Conservation (phyloP, 371 early-diverging fungal species). For the Batrachochytrium dendrobatidis region DNA sequence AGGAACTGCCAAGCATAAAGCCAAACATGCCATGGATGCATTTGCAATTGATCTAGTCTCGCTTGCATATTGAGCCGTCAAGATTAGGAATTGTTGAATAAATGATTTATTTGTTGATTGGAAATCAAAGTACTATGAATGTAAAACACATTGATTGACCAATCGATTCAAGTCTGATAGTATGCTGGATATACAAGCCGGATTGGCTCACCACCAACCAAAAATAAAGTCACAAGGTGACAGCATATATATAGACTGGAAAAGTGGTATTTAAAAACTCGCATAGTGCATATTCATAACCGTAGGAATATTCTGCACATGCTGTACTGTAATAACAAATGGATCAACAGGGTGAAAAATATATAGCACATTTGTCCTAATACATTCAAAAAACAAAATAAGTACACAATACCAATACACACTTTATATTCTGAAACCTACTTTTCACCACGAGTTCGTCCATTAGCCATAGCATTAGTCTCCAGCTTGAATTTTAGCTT, state of each 20-base stretch:
- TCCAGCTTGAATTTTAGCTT: slow-evolving; percentile 47
- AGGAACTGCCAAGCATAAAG: background rate
- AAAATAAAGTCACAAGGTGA: too few species aligned
- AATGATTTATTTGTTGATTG: too few species aligned
- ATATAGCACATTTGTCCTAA: slow-evolving; percentile 40
- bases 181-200: too few species aligned
- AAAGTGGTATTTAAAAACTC: background rate
- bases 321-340: slow-evolving; percentile 37
- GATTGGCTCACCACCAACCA: too few species aligned
- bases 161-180: too few species aligned
- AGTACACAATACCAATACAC: background rate
- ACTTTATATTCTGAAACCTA: background rate
- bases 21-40: background rate
- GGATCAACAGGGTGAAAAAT: slow-evolving; percentile 57
- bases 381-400: slow-evolving; percentile 1
- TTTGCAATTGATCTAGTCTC: background rate
- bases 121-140: too few species aligned
- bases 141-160: too few species aligned
- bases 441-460: background rate
- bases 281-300: background rate
- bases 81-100: too few species aligned
- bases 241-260: background rate
- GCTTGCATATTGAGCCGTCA: too few species aligned
- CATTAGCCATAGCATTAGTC: slow-evolving; percentile 22
- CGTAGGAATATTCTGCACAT: background rate